Evolutionary conservation across 345 rosid species (phyloP).

Genomic region (Raphanus sativus): DNA sequence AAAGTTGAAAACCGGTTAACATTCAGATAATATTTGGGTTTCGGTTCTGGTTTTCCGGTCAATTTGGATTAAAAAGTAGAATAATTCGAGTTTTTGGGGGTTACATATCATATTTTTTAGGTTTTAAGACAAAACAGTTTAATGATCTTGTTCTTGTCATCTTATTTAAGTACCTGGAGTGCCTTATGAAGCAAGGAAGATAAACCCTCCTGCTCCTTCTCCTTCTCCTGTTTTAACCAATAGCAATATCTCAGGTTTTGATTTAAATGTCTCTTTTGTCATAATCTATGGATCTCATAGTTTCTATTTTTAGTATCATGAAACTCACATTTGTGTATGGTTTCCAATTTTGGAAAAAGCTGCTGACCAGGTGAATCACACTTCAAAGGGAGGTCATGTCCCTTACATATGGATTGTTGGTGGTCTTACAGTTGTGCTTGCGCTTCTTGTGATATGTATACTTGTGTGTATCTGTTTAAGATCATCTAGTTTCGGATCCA

Average conservation of each 20-base stretch:
- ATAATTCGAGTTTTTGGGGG: not conserved
- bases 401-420: constrained; percentile 87
- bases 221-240: constrained; percentile 57
- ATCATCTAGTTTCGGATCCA: constrained; percentile 56
- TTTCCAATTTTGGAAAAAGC: constrained; percentile 49
- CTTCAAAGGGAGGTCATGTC: constrained; percentile 43
- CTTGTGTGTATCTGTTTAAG: constrained; percentile 60
- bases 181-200: constrained; percentile 56
- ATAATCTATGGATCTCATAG: not conserved
- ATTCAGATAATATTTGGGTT: not conserved
- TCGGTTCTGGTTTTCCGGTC: not conserved
- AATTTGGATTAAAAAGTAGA: too few relatives aligned
- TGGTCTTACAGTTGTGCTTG: constrained; percentile 68
- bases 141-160: constrained; percentile 10
- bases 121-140: not conserved
- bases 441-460: constrained; percentile 49
- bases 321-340: constrained; percentile 2
- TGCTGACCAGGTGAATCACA: constrained; percentile 47
- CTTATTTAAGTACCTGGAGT: constrained; percentile 71
- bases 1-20: not conserved
- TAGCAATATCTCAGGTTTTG: constrained; percentile 55
- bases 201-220: constrained; percentile 52
- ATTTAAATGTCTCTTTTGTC: not conserved
- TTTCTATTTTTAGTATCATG: constrained; percentile 21
- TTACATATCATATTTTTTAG: not conserved